Base-by-base conservation (phyloP, 2,329 filamentous ascomycete genomes). In the Alternaria infectoria region DNA sequence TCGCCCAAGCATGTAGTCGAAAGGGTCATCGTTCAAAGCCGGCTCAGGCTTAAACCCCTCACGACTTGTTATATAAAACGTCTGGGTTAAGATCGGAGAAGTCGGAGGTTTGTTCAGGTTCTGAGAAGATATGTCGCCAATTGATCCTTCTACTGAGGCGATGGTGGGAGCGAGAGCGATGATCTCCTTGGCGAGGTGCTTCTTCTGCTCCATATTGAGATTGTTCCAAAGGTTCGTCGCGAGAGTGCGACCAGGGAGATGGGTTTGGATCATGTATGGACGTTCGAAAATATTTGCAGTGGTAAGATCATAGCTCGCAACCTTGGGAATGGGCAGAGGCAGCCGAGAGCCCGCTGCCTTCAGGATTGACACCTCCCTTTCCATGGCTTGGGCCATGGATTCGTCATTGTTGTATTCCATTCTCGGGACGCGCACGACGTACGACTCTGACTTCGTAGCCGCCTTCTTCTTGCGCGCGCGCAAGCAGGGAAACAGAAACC, bases 341-440 rank as follows among this genome's bases (percentile, higher is more conserved):
- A 68, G 7, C 3, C 36, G 36, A 3, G 36, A 19, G 1, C 26
- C 8, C 2, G 51, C 36, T 1, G 46, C 28, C 17, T 61, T 36
- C 21, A 71, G 8, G 1, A 58, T 51, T 5, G 54, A 32, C n/a
- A 70, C 25, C 5, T 66, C 44, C 2, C 46, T 12, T 8, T 45
- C 5, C n/a, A 63, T 55, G 2, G 32, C 50, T n/a, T n/a, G n/a
- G n/a, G n/a, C n/a, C n/a, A n/a, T n/a, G n/a, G n/a, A n/a, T n/a
- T n/a, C n/a, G n/a, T n/a, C n/a, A n/a, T n/a, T n/a, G n/a, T n/a
- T n/a, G n/a, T n/a, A n/a, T n/a, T n/a, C n/a, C n/a, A n/a, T n/a
- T n/a, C n/a, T n/a, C 12, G 62, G 61, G 3, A 69, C 54, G 3
- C 67, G 67, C 4, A 71, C 9, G n/a, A 69, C 26, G 28, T 68